These are phyloP conservation scores for Claviceps maximensis DNA, from an alignment of 2,329 filamentous ascomycete species.

Conservation along the genomic window DNA sequence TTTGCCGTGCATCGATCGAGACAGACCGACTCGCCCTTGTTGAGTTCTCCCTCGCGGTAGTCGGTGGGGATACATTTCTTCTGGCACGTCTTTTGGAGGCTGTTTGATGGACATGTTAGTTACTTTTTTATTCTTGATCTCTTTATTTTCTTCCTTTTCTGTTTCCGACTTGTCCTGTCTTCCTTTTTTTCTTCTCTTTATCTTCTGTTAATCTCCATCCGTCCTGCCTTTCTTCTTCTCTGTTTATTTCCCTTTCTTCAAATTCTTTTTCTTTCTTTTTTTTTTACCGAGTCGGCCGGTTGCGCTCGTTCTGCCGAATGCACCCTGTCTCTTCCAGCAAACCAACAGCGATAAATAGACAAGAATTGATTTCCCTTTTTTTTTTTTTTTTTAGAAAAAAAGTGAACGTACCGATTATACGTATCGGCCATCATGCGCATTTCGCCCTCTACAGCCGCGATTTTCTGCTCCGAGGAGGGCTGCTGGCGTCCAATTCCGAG, in stretches of 20 bases:
- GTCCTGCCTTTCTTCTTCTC: not conserved
- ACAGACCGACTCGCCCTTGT: slow-evolving; percentile 98
- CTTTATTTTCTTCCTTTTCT: no score
- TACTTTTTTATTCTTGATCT: not conserved
- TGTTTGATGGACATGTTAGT: slow-evolving; percentile 22
- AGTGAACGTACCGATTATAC: slow-evolving; percentile 69
- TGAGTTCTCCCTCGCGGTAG: slow-evolving; percentile 92
- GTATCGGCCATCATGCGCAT: slow-evolving; percentile 97
- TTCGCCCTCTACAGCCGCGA: slow-evolving; percentile 89
- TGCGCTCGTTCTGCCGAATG: not conserved
- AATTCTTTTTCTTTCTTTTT: not conserved
- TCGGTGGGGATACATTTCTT: slow-evolving; percentile 85
- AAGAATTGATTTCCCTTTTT: no score
- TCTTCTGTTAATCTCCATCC: not conserved
- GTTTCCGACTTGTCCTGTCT: not conserved
- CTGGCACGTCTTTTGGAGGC: slow-evolving; percentile 77
- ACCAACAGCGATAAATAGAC: no score
- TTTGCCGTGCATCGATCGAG: slow-evolving; percentile 94
- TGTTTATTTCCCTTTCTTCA: not conserved
- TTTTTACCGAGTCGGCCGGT: no score
- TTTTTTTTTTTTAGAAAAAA: not conserved
- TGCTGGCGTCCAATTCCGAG: slow-evolving; percentile 51
- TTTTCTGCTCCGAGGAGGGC: slow-evolving; percentile 91
- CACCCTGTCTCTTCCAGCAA: no score
- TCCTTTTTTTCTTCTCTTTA: not conserved